Conservation (phyloP, 257 asterid species). For the Fraxinus cuspidata region DNA sequence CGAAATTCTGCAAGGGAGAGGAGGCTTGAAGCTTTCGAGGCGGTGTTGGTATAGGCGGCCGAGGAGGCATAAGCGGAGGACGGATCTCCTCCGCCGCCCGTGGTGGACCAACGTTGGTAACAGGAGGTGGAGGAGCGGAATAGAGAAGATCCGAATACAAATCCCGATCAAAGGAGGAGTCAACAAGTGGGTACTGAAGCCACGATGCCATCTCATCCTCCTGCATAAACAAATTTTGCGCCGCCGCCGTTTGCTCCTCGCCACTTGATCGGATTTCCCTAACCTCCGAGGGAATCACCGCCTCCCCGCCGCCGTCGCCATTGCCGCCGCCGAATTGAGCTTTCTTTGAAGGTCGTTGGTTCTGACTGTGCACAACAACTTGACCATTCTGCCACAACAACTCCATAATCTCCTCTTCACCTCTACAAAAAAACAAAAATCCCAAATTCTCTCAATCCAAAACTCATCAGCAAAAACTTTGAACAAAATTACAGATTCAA, state of each 20-base stretch:
- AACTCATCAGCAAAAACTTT: not conserved
- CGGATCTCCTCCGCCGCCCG: conserved; percentile 3
- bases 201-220: conserved; percentile 43
- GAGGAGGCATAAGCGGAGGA: not conserved
- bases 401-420: conserved; percentile 33
- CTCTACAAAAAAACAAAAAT: not conserved
- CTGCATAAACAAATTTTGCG: conserved; percentile 27
- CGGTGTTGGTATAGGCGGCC: conserved; percentile 10
- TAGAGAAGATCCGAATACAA: conserved; percentile 25
- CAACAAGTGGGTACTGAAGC: conserved; percentile 36
- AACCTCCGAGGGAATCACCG: not conserved
- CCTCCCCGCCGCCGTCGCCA: conserved; percentile 6
- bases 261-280: not conserved
- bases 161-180: conserved; percentile 27
- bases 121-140: conserved; percentile 7
- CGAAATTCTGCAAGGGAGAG: conserved; percentile 19
- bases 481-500: not conserved
- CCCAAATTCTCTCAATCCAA: not conserved
- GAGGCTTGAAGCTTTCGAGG: conserved; percentile 5
- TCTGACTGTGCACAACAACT: conserved; percentile 26
- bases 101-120: not conserved
- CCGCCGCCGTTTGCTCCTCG: not conserved
- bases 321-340: not conserved
- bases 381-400: conserved; percentile 35
- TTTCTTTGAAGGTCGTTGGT: conserved; percentile 17